A percentile compares a stretch with the other conserved stretches of the same genome.
phyloP scores from a whole-genome alignment of 768 basidiomycete species.

The Aureoboletus auriporus region DNA sequence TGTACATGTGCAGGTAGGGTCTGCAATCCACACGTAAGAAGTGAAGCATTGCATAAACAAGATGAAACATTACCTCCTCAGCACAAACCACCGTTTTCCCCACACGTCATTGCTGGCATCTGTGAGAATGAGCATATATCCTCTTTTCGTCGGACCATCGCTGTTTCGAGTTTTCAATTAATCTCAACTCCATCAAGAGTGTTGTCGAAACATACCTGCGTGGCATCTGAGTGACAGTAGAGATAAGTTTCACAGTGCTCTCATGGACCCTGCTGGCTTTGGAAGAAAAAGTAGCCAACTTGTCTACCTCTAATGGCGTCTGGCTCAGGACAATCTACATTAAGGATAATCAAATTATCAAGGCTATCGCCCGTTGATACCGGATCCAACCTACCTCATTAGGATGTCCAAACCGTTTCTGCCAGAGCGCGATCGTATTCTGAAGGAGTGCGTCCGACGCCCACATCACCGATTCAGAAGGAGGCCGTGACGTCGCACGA shows the following conservation, averaged over 20 bases:
- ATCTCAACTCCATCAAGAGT: neutral
- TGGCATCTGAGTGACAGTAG: constrained; percentile 68
- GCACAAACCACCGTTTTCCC: constrained; percentile 83
- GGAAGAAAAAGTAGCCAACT: constrained; percentile 1
- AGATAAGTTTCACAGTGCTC: constrained; percentile 63
- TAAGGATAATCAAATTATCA: constrained; percentile 14
- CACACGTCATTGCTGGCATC: constrained; percentile 80
- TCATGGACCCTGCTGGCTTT: constrained; percentile 34
- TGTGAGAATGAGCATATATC: constrained; percentile 72
- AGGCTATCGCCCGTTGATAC: neutral
- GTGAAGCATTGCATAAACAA: neutral
- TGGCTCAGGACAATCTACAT: constrained; percentile 75
- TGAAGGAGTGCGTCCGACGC: constrained; percentile 59
- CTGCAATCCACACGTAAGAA: constrained; percentile 36
- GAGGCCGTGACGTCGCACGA: constrained; percentile 40
- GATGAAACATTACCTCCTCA: constrained; percentile 58
- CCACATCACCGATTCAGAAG: constrained; percentile 56
- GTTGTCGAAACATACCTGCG: constrained; percentile 49
- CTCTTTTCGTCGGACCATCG: constrained; percentile 81
- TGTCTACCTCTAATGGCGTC: constrained; percentile 57
- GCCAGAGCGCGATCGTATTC: constrained; percentile 77
- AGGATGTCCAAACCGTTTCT: constrained; percentile 71
- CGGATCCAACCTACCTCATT: constrained; percentile 55
- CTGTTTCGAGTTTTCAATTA: constrained; percentile 35
- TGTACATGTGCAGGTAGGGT: constrained; percentile 87